phyloP scores from a whole-genome alignment of 208 protist genomes.

The Wallacemonas sp. region DNA sequence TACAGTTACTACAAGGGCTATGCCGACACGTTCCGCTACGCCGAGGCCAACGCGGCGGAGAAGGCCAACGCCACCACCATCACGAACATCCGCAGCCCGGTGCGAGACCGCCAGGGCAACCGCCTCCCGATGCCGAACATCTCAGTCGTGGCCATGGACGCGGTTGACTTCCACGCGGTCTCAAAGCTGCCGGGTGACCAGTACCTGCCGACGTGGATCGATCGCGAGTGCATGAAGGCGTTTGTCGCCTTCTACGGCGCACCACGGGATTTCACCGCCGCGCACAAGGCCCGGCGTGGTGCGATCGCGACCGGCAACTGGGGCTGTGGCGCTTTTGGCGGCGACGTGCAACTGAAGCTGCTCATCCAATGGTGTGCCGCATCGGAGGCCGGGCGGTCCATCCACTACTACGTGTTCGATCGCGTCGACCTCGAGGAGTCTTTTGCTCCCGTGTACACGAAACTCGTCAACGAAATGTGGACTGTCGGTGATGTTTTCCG shows the following conservation, averaged over 20 bases:
- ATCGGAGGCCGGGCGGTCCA: constrained; percentile 36
- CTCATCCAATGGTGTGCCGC: constrained; percentile 88
- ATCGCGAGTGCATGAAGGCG: constrained; percentile 87
- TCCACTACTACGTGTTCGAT: constrained; percentile 65
- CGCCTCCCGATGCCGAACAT: constrained; percentile 34
- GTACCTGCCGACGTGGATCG: constrained; percentile 39
- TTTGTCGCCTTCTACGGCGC: constrained; percentile 68
- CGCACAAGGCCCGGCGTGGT: constrained; percentile 23
- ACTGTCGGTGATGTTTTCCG: constrained; percentile 44
- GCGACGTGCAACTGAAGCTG: constrained; percentile 81
- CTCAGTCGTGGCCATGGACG: constrained; percentile 76
- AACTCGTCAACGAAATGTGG: constrained; percentile 33
- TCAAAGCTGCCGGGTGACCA: constrained; percentile 27
- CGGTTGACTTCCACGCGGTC: constrained; percentile 37
- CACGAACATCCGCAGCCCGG: not conserved
- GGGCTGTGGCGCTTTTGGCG: constrained; percentile 91
- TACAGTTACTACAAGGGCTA: constrained; percentile 77
- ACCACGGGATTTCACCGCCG: constrained; percentile 8
- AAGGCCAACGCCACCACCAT: not conserved
- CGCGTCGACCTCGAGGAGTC: constrained; percentile 21
- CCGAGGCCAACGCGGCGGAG: not conserved
- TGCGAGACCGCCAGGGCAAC: not conserved
- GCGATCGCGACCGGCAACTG: constrained; percentile 85
- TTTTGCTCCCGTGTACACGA: constrained; percentile 28
- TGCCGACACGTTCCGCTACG: constrained; percentile 57